Evolutionary conservation across 768 basidiomycete species (phyloP).

Genomic region (Mycena galericulata): DNA sequence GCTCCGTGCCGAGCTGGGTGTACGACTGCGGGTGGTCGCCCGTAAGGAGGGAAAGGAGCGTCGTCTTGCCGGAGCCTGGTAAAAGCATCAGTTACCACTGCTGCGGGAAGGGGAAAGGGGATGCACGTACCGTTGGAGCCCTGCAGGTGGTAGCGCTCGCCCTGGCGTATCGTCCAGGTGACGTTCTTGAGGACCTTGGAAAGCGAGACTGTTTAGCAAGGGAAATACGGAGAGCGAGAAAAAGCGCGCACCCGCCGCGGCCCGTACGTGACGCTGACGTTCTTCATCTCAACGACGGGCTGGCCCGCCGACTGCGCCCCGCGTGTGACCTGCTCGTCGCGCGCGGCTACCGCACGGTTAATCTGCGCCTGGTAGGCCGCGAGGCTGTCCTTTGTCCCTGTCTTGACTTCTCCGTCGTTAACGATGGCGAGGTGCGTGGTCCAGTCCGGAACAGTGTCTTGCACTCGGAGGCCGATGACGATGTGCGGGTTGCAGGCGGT

Average conservation of each 20-base stretch:
- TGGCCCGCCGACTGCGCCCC: conserved; percentile 37
- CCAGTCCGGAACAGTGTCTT: conserved; percentile 81
- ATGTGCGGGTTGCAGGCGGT: conserved; percentile 63
- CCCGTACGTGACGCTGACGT: conserved; percentile 80
- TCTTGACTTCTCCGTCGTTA: conserved; percentile 57
- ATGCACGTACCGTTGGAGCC: conserved; percentile 80
- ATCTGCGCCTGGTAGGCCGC: conserved; percentile 34
- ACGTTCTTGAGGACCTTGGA: conserved; percentile 79
- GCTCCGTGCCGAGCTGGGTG: conserved; percentile 67
- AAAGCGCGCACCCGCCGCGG: conserved; percentile 61
- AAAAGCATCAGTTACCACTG: background rate
- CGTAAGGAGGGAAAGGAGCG: conserved; percentile 88
- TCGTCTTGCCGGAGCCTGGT: conserved; percentile 94
- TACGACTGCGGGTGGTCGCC: conserved; percentile 98
- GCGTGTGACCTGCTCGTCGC: background rate
- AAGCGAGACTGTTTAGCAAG: background rate
- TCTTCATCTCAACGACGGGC: conserved; percentile 69
- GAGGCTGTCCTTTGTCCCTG: conserved; percentile 64
- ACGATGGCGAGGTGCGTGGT: conserved; percentile 76
- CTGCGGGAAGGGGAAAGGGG: background rate
- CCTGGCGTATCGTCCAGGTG: conserved; percentile 84
- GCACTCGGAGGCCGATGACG: conserved; percentile 73
- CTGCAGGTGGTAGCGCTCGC: conserved; percentile 91
- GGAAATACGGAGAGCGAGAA: background rate
- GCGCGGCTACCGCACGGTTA: background rate